Evolutionary conservation across 768 basidiomycete species (phyloP).

Genomic region (Panellus pusillus): DNA sequence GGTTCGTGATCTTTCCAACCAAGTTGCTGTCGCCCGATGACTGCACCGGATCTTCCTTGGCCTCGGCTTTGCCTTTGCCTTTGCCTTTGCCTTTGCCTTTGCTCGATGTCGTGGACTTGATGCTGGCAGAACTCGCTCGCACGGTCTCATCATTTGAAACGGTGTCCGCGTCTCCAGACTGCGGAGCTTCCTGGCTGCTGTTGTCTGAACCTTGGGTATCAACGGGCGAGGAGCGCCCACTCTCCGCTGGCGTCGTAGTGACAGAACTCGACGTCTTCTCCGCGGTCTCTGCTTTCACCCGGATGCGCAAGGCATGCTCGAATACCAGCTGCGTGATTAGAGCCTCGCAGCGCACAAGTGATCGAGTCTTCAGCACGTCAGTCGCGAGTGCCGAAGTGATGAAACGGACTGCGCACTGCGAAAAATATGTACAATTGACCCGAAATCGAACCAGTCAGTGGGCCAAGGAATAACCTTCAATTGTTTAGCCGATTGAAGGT

Average conservation of each 20-base stretch:
- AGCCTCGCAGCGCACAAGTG: slow-evolving; percentile 52
- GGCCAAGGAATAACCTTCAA: slow-evolving; percentile 44
- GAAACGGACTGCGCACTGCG: slow-evolving; percentile 29
- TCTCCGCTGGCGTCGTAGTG: slow-evolving; percentile 13
- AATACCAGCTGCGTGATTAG: slow-evolving; percentile 44
- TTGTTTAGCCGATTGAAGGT: too few relatives aligned
- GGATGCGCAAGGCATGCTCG: slow-evolving; percentile 58
- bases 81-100: too few relatives aligned
- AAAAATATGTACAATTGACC: slow-evolving; percentile 59
- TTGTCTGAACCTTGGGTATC: slow-evolving; percentile 8
- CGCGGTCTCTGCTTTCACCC: slow-evolving; percentile 50
- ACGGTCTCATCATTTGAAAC: slow-evolving; percentile 17
- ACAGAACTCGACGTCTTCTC: slow-evolving; percentile 14
- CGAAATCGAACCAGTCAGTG: slow-evolving; percentile 40
- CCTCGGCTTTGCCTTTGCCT: slow-evolving; percentile 14
- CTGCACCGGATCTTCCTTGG: slow-evolving; percentile 14
- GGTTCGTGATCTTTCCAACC: slow-evolving; percentile 75
- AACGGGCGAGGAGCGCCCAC: slow-evolving; percentile 4
- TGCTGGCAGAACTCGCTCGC: slow-evolving; percentile 17
- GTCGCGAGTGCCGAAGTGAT: slow-evolving; percentile 28
- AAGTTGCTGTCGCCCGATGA: slow-evolving; percentile 41
- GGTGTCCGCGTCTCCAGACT: slow-evolving; percentile 7
- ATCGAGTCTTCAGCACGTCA: slow-evolving; percentile 47
- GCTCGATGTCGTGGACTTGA: slow-evolving; percentile 19
- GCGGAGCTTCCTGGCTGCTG: slow-evolving; percentile 15